Evolutionary conservation across 495 filamentous ascomycete genomes (phyloP), one percentile per base, ranked within the genome.

Genomic region (Xylona heveae): DNA sequence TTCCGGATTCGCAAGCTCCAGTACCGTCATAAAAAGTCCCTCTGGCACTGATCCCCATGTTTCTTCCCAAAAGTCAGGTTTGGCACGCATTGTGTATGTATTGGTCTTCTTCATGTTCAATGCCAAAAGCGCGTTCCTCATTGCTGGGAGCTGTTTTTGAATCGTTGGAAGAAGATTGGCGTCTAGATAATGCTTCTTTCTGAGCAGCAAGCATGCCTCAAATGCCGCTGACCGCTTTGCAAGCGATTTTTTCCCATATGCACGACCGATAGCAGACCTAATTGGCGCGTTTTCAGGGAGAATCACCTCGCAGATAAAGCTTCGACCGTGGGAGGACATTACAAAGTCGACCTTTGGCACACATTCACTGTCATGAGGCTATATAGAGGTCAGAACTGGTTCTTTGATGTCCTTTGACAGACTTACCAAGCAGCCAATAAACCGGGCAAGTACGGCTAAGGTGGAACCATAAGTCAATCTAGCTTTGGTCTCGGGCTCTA

Each of bases 151-250:
- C 24, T 68, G 58, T 41, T 76, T 85, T 16, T 63, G 69, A 35
- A 77, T 78, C 2, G 64, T 67, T 0, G 88, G 78, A 31, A 71
- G 57, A 6, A 94, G 59, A 42, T 81, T 51, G 4, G 66, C 62
- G 50, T 93, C 72, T 0, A 97, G 51, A 36, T 78, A 66, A 6
- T 63, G 60, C 24, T 62, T 58, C 35, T 67, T 65, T 16, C 74
- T 58, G 4, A 97, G 62, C 33, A 68, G 35, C 2, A 88, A 39
- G 41, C 83, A 93, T 26, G 76, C 65, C 44, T 88, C 74, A 46
- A 88, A 95, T 2, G 88, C 88, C 9, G 81, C 88, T 5, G 83
- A 75, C 40, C 78, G 73, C 49, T 91, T 93, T n/a, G 88, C 88
- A 9, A 67, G 53, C 15, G 68, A 54, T 45, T 90, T 95, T 31